Evolutionary conservation across 495 filamentous ascomycete genomes (phyloP), one percentile per base, ranked within the genome.

Genomic region (Aspergillus sparsus): DNA sequence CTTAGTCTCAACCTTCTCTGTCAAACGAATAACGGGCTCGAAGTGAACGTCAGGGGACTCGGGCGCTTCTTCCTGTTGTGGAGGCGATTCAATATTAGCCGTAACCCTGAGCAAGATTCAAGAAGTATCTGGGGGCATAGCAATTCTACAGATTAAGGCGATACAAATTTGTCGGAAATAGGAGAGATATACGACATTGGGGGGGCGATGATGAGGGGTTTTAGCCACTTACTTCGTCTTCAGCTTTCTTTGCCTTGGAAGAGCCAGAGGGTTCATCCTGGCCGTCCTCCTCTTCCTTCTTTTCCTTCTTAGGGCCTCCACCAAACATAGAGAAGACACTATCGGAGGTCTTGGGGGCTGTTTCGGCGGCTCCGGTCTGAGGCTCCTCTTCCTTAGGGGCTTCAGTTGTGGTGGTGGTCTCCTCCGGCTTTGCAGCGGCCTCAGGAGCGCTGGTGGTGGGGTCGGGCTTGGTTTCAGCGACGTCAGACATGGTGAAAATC

Each of bases 261-360:
- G 87, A 90, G 59, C 92, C 92, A 66, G 90, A 93, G 68, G 84
- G 85, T 73, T 97, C 91, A 62, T 87, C 83, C 61, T 85, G 85
- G 33, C 82, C 85, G 36, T 91, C 90, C 15, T 87, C 90, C 60
- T 90, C 90, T 72, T 91, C 88, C 84, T 92, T 95, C 77, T 84
- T 84, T 69, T 88, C 85, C 71, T 87, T 87, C 73, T 90, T 93
- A 53, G 91, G 90, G 15, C 87, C 88, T 55, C 93, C 93, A 60
- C 94, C 94, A 73, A 98, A 98, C 94, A 98, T 98, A 71, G 89
- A 89, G 81, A 97, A 98, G 53, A 98, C 87, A 69, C 77, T 87
- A 67, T 86, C 87, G 66, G 86, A 83, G 35, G 87, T 84, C 61
- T 83, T 85, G 32, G 78, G 63, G 31, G 81, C 82, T 46, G 78